Evolutionary conservation across 2,329 filamentous ascomycete species (phyloP).

Genomic region (Fusarium sp.): DNA sequence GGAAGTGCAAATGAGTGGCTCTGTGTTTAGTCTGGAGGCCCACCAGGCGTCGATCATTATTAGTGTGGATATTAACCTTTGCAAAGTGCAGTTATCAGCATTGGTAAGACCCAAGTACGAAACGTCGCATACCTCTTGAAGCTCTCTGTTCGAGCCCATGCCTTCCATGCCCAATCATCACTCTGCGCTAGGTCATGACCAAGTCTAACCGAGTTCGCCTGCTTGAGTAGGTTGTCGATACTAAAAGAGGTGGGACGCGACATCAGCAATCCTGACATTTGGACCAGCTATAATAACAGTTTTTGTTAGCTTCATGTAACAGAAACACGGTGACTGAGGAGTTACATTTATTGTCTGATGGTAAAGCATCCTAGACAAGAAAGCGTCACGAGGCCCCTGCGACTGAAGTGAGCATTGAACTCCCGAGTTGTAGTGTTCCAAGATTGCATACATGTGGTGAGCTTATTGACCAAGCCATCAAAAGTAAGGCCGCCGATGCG

Average conservation of each 20-base stretch:
- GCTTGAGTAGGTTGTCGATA: neutral
- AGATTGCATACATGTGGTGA: neutral
- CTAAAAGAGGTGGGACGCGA: neutral
- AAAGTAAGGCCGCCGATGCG: neutral
- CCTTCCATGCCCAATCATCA: slow-evolving; percentile 4
- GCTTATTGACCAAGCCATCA: slow-evolving; percentile 13
- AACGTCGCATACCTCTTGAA: neutral
- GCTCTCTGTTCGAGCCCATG: slow-evolving; percentile 9
- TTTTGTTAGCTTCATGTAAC: neutral
- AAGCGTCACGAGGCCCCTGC: neutral
- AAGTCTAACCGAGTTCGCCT: neutral
- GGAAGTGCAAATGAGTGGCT: neutral
- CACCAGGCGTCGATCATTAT: slow-evolving; percentile 11
- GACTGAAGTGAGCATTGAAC: rapidly evolving
- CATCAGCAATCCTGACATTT: neutral
- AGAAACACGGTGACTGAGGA: rapidly evolving
- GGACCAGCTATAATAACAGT: rapidly evolving
- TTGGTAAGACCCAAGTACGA: rapidly evolving
- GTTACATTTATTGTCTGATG: neutral
- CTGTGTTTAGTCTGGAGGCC: neutral
- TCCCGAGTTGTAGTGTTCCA: rapidly evolving
- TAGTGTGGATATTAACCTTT: slow-evolving; percentile 1
- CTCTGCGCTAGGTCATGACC: neutral
- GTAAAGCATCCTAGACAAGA: neutral
- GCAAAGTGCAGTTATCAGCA: neutral